Conservation (phyloP, 2,329 filamentous ascomycete genomes). For the Sarocladiaceae sp. region DNA sequence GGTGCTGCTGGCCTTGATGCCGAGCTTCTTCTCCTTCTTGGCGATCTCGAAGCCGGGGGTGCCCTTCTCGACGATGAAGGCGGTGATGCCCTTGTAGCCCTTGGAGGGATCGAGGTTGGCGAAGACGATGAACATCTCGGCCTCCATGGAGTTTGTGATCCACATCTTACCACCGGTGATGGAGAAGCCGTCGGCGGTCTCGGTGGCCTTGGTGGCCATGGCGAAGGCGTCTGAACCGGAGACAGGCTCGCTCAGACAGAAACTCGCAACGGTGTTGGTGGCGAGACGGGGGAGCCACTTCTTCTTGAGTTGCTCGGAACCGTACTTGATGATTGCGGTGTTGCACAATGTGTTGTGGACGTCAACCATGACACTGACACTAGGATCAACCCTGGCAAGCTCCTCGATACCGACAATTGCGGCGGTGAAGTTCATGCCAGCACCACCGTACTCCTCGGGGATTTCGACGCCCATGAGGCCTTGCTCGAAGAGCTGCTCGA, state of each 20-base stretch:
- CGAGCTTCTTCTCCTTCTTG: slow-evolving; percentile 99
- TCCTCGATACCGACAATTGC: slow-evolving; percentile 97
- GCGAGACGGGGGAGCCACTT: slow-evolving; percentile 87
- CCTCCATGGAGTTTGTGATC: slow-evolving; percentile 97
- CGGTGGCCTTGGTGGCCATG: slow-evolving; percentile 81
- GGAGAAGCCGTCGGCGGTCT: slow-evolving; percentile 78
- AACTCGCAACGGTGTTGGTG: slow-evolving; percentile 84
- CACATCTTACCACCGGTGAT: slow-evolving; percentile 97
- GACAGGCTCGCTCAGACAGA: slow-evolving; percentile 88
- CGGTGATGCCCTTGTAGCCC: slow-evolving; percentile 95
- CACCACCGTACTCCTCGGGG: slow-evolving; percentile 92
- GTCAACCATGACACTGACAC: slow-evolving; percentile 90
- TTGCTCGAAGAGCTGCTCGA: slow-evolving; percentile 95
- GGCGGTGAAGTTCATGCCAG: slow-evolving; percentile 97
- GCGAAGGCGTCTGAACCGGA: slow-evolving; percentile 97
- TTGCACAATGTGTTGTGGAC: slow-evolving; percentile 98
- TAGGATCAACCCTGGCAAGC: slow-evolving; percentile 88
- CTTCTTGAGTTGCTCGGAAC: slow-evolving; percentile 70
- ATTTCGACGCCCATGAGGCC: slow-evolving; percentile 97
- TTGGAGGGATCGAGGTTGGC: slow-evolving; percentile 89
- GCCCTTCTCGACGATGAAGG: slow-evolving; percentile 90
- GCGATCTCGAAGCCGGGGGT: slow-evolving; percentile 88
- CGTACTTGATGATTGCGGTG: slow-evolving; percentile 85
- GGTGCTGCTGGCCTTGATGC: slow-evolving; percentile 91
- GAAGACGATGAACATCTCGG: slow-evolving; percentile 95